These are phyloP conservation scores for Escovopsis weberi DNA, from an alignment of 2,329 filamentous ascomycete species.

Conservation along the genomic window DNA sequence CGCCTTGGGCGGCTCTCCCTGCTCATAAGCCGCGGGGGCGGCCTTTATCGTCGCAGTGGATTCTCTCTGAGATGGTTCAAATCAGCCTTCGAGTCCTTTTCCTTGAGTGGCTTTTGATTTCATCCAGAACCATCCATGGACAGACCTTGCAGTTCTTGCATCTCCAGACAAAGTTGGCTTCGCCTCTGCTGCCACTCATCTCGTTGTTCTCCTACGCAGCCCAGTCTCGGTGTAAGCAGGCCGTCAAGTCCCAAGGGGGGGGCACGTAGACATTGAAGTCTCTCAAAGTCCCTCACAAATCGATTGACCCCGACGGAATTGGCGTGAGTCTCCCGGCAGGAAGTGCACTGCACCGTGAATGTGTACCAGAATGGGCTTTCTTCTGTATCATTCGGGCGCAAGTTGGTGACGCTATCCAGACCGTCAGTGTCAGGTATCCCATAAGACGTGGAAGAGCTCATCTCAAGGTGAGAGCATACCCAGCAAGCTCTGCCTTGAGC, in stretches of 20 bases:
- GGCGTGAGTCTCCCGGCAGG: constrained; percentile 77
- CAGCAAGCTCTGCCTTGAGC: constrained; percentile 53
- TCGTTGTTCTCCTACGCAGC: constrained; percentile 63
- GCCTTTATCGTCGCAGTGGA: constrained; percentile 74
- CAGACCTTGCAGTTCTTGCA: constrained; percentile 93
- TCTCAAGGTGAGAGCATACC: constrained; percentile 29
- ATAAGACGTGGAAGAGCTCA: not conserved
- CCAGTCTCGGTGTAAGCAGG: constrained; percentile 4
- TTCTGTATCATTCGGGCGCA: constrained; percentile 69
- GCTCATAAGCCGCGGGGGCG: constrained; percentile 56
- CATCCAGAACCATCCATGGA: too few relatives aligned
- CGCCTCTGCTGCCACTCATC: constrained; percentile 80
- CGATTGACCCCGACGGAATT: constrained; percentile 79
- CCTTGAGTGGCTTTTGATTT: not conserved
- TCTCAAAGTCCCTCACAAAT: constrained; percentile 46
- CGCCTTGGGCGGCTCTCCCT: constrained; percentile 54
- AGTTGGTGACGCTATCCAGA: constrained; percentile 62
- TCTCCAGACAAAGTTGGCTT: constrained; percentile 99
- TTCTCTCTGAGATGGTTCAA: constrained; percentile 43
- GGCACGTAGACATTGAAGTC: not conserved
- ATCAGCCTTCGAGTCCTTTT: not conserved
- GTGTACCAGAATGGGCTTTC: constrained; percentile 89
- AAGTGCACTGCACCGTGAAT: constrained; percentile 97
- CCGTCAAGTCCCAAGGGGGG: not conserved
- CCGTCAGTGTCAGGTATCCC: not conserved